phyloP scores from a whole-genome alignment of 2,329 filamentous ascomycete genomes.

The Alternaria brassicicola region DNA sequence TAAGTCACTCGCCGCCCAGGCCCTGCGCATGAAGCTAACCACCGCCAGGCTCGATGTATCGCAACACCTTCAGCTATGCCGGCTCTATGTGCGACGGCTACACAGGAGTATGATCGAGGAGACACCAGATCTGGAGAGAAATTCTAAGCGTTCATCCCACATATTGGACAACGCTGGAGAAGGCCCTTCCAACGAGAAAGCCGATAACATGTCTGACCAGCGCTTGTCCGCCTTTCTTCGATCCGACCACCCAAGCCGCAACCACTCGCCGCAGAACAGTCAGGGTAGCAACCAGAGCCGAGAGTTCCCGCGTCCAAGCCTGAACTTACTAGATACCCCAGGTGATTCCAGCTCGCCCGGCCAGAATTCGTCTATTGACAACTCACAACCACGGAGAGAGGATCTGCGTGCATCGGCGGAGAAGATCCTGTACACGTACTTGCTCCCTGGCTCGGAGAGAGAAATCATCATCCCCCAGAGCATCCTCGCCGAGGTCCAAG shows the following conservation, averaged over 20 bases:
- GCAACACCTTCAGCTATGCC: constrained; percentile 96
- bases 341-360: constrained; percentile 63
- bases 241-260: constrained; percentile 55
- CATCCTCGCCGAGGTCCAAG: constrained; percentile 84
- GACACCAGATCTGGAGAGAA: constrained; percentile 86
- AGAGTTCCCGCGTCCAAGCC: constrained; percentile 63
- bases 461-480: constrained; percentile 92
- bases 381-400: constrained; percentile 58
- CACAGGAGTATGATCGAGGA: constrained; percentile 90
- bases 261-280: constrained; percentile 57
- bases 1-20: constrained; percentile 53
- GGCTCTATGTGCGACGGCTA: constrained; percentile 95
- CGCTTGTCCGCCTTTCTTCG: constrained; percentile 90
- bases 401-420: constrained; percentile 94
- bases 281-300: constrained; percentile 58
- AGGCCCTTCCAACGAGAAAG: constrained; percentile 67
- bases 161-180: constrained; percentile 71
- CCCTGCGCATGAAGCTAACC: constrained; percentile 27
- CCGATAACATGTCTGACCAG: constrained; percentile 74
- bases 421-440: constrained; percentile 98
- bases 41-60: constrained; percentile 92
- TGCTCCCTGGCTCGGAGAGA: constrained; percentile 92
- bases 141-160: constrained; percentile 83
- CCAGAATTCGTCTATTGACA: constrained; percentile 43
- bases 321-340: constrained; percentile 69